Evolutionary conservation across 768 basidiomycete species (phyloP), one percentile per base, ranked within the genome.

Genomic region (Lactarius sp.): DNA sequence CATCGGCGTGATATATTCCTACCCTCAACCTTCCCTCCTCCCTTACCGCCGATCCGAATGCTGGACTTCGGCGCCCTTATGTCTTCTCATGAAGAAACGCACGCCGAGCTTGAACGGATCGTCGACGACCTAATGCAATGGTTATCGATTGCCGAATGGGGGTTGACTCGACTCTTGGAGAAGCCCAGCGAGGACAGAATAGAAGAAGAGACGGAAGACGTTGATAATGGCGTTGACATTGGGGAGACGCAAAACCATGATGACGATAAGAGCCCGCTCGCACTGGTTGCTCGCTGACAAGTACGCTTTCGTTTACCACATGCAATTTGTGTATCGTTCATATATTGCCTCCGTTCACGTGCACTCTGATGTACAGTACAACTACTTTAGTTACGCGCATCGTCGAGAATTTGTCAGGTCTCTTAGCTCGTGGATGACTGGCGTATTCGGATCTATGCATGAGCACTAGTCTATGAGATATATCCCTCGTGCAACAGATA

Each of bases 121-220:
- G 83, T 96, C 10, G 87, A 87, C 51, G 85, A 89, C 70, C 81
- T 98, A 41, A 79, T 81, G 2, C 79, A 82, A 66, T 95, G 91
- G 92, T 73, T 98, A 61, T 80, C 81, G 5, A 79, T 85, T 0
- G 81, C 95, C 1, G 90, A 93, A 70, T 75, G 73, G 12, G 94
- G 93, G 0, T 76, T 98, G 52, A 80, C 78, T 37, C 81, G 78
- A 31, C 79, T 94, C 67, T 75, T 95, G 47, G 86, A 86, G 46
- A 77, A 77, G 51, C 71, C 78, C 0, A 72, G 74, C 16, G 77
- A 77, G 42, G 78, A 84, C 66, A 79, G 79, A 31, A 88, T 87
- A 64, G 82, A 82, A 66, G 86, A 88, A 71, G 87, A 90, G 70
- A 80, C 83, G 66, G 83, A 85, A 67, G 79, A 78, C 13, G 5